These are phyloP conservation scores for Eruca vesicaria DNA, from an alignment of 441 rosid genomes.

Conservation along the genomic window DNA sequence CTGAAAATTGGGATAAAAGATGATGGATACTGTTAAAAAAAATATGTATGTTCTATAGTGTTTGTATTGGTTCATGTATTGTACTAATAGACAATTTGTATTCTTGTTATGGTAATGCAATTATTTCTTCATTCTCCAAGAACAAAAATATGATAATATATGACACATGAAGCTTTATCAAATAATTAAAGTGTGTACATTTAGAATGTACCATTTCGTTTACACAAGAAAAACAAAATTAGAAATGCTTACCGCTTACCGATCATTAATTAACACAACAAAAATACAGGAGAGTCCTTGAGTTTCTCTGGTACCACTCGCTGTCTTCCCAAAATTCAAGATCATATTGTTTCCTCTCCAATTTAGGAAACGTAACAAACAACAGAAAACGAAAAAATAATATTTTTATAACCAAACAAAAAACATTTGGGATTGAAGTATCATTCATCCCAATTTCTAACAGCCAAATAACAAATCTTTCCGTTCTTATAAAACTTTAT, in stretches of 20 bases:
- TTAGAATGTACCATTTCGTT: not conserved
- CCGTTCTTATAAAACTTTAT: not conserved
- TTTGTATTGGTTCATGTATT: not conserved
- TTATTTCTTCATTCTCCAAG: too few relatives aligned
- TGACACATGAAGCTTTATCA: not conserved
- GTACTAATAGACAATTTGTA: not conserved
- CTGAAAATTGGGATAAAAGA: not conserved
- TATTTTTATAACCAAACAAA: not conserved
- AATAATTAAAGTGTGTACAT: not conserved
- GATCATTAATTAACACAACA: not conserved
- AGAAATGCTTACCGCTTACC: not conserved
- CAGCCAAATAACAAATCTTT: not conserved
- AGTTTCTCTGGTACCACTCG: not conserved
- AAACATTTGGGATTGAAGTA: not conserved
- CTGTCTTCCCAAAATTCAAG: not conserved
- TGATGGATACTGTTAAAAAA: not conserved
- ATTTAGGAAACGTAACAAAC: not conserved
- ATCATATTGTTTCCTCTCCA: not conserved
- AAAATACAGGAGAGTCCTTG: not conserved
- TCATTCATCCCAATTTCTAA: not conserved
- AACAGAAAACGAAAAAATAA: not conserved
- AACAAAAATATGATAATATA: not conserved
- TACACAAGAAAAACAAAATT: not conserved
- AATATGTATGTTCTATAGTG: not conserved
- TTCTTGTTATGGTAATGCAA: not conserved